Conservation (phyloP, 139 green algal genomes). For the Eudorina sp. region DNA sequence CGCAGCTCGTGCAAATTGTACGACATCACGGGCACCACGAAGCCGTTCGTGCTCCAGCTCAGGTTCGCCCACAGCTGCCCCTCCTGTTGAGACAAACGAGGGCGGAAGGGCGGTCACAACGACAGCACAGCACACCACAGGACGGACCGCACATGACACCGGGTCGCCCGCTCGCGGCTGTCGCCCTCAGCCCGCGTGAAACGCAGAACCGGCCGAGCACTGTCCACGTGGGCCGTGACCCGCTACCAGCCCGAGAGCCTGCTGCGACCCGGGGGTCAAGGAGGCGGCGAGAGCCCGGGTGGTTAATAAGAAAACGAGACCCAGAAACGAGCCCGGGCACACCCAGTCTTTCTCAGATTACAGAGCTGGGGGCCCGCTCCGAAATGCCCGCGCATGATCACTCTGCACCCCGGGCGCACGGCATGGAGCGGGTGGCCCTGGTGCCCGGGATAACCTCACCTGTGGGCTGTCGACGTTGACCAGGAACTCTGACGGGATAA, state of each 20-base stretch:
- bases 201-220: neutral
- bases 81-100: neutral
- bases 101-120: neutral
- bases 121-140: neutral
- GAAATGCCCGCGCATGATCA: neutral
- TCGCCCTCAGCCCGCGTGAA: no score
- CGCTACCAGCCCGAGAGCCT: no score
- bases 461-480: conserved; percentile 37
- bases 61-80: conserved; percentile 37
- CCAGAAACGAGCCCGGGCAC: no score
- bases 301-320: no score
- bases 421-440: neutral
- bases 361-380: neutral
- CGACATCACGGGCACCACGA: conserved; percentile 49
- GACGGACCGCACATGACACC: neutral
- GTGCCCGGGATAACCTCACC: no score
- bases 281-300: no score
- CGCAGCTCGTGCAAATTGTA: conserved; percentile 56
- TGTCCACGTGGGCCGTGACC: no score
- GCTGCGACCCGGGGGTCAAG: no score
- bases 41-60: conserved; percentile 27
- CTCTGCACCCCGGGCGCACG: neutral
- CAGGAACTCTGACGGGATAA: conserved; percentile 30
- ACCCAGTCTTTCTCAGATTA: neutral
- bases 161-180: neutral